Conservation (phyloP, 2,329 filamentous ascomycete species). For the Claviceps paspali region DNA sequence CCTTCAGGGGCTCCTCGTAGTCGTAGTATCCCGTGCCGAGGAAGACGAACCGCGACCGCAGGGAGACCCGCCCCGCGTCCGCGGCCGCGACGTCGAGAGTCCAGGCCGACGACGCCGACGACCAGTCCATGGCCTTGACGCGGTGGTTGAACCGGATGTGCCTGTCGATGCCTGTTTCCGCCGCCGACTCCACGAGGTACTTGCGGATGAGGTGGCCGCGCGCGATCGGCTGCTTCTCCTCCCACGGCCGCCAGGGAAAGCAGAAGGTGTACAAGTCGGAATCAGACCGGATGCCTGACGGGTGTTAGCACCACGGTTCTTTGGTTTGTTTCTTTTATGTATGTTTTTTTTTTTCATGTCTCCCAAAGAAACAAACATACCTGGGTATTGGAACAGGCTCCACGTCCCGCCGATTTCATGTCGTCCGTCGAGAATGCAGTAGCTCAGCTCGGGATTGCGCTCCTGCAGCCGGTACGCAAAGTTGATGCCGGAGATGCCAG, state of each 20-base stretch:
- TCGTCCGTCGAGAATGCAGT: constrained; percentile 50
- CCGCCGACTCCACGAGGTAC: constrained; percentile 35
- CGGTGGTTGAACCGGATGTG: constrained; percentile 33
- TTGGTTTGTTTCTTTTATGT: no score
- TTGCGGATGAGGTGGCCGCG: constrained; percentile 30
- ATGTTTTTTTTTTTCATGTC: neutral
- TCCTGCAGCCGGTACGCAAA: constrained; percentile 48
- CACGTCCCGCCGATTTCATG: constrained; percentile 55
- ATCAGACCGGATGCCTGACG: constrained; percentile 47
- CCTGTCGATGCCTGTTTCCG: constrained; percentile 20
- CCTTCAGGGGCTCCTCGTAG: constrained; percentile 43
- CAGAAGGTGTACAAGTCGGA: constrained; percentile 42
- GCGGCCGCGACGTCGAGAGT: constrained; percentile 24
- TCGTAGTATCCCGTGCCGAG: constrained; percentile 45
- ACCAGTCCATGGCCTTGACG: constrained; percentile 34
- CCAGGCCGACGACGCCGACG: constrained; percentile 37
- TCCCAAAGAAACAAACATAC: no score
- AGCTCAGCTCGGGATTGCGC: constrained; percentile 36
- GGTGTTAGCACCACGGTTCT: no score
- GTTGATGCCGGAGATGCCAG: constrained; percentile 58
- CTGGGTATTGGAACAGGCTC: constrained; percentile 59
- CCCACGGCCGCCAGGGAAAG: constrained; percentile 57
- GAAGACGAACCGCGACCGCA: constrained; percentile 39
- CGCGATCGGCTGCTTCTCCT: constrained; percentile 32
- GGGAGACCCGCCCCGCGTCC: constrained; percentile 7